Percentiles rank a stretch among this genome's conserved stretches.
These are phyloP conservation scores for Candida neerlandica DNA, from an alignment of 1,139 yeast species.

Conservation along the genomic window DNA sequence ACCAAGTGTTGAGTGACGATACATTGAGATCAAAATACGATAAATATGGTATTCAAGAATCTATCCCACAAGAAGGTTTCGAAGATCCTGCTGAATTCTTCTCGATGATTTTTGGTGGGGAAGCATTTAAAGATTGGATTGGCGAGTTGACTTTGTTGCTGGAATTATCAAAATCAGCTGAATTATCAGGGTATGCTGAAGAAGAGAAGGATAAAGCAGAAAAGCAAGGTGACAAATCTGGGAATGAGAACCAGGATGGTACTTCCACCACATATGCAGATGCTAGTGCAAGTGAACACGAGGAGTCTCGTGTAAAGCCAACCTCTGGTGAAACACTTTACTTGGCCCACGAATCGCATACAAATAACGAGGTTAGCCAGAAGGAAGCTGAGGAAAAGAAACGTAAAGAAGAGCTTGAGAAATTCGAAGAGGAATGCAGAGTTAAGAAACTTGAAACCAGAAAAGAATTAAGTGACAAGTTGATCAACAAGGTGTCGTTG, in stretches of 20 bases:
- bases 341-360: constrained; percentile 16
- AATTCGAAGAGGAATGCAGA: constrained; percentile 78
- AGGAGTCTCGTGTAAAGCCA: background rate
- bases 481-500: constrained; percentile 67
- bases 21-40: constrained; percentile 76
- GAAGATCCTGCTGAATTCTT: constrained; percentile 87
- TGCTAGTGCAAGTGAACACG: background rate
- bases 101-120: constrained; percentile 78
- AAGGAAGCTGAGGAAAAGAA: constrained; percentile 52
- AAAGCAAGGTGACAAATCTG: background rate
- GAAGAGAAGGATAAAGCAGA: constrained; percentile 28
- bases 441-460: constrained; percentile 74
- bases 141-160: constrained; percentile 69
- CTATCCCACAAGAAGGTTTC: constrained; percentile 80
- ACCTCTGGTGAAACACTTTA: constrained; percentile 7
- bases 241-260: background rate
- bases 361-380: constrained; percentile 17
- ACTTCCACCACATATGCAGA: background rate
- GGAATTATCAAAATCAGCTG: constrained; percentile 62
- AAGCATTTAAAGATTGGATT: constrained; percentile 81
- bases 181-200: constrained; percentile 45
- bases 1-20: constrained; percentile 80
- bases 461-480: constrained; percentile 60
- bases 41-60: constrained; percentile 81
- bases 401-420: constrained; percentile 65